A percentile compares a stretch with the other conserved stretches of the same genome.
Conservation (phyloP, 2,329 filamentous ascomycete genomes). For the Monosporascus sp. region DNA sequence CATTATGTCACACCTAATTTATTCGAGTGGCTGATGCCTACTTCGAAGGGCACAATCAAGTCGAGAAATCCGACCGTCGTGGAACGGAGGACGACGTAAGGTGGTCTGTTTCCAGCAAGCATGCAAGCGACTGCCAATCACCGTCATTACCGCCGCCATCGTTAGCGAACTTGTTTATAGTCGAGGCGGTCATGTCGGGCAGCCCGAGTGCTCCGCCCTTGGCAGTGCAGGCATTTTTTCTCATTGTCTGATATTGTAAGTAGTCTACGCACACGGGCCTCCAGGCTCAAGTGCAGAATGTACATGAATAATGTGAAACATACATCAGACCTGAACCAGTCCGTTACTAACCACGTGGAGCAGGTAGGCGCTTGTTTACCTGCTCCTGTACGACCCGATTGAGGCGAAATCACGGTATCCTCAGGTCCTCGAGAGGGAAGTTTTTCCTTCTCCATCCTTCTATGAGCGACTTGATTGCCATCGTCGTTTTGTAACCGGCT, state of each 20-base stretch:
- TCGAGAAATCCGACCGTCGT: conserved; percentile 22
- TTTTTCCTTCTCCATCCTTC: conserved; percentile 11
- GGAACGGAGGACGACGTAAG: conserved; percentile 19
- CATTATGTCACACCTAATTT: conserved; percentile 5
- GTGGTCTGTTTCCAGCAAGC: conserved; percentile 19
- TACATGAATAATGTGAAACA: background rate
- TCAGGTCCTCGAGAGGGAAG: background rate
- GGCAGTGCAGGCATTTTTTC: background rate
- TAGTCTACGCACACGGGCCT: conserved; percentile 11
- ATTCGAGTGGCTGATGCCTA: conserved; percentile 5
- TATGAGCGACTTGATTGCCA: conserved; percentile 13
- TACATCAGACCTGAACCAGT: background rate
- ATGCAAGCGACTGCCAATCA: conserved; percentile 18
- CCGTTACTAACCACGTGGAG: background rate
- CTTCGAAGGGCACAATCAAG: conserved; percentile 11
- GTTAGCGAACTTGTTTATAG: conserved; percentile 12
- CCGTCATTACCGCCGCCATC: conserved; percentile 4
- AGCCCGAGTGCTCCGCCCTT: background rate
- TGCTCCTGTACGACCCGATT: background rate
- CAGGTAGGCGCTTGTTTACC: background rate
- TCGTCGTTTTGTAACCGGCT: conserved; percentile 18
- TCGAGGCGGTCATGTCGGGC: conserved; percentile 5
- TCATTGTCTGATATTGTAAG: background rate
- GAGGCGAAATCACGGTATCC: background rate
- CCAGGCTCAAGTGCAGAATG: background rate